phyloP scores from a whole-genome alignment of 2,329 filamentous ascomycete genomes.

The Talaromyces sp. region DNA sequence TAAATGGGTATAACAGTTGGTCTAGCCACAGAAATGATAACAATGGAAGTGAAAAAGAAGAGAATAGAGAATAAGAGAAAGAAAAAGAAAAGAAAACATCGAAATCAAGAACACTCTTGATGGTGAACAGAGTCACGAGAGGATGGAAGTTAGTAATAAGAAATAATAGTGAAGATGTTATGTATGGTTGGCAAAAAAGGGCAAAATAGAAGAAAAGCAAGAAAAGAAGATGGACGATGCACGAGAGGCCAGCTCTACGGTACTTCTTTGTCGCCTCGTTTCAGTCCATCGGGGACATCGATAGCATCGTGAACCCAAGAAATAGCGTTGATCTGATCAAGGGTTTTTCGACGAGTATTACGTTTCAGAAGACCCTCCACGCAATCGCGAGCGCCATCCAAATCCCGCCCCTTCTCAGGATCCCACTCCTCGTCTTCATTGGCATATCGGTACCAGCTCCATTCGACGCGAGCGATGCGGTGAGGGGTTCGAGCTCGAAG shows the following conservation, averaged over 20 bases:
- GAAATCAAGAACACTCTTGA: neutral
- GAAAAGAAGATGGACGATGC: conserved; percentile 5
- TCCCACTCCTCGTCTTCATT: conserved; percentile 88
- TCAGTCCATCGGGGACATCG: conserved; percentile 62
- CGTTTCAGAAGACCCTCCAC: conserved; percentile 85
- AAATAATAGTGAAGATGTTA: neutral
- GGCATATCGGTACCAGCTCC: conserved; percentile 88
- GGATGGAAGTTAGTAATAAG: neutral
- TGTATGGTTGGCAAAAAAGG: conserved; percentile 1
- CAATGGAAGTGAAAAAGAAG: conserved; percentile 11
- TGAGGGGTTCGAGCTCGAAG: conserved; percentile 84
- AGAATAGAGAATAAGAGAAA: neutral
- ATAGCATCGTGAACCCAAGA: conserved; percentile 80
- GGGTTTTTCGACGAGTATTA: conserved; percentile 73
- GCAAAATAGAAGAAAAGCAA: neutral
- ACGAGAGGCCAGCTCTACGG: conserved; percentile 39
- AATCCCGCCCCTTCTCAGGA: conserved; percentile 62
- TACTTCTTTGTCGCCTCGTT: conserved; percentile 56
- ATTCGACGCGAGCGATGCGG: conserved; percentile 92
- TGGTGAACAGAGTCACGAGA: neutral
- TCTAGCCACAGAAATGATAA: conserved; percentile 17
- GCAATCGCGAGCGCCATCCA: conserved; percentile 75
- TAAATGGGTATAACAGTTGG: conserved; percentile 21
- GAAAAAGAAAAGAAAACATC: neutral
- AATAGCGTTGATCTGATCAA: conserved; percentile 71